Percentiles rank a stretch among this genome's conserved stretches.
Conservation (phyloP, 208 protist species). For the Wallacemonas collosoma region DNA sequence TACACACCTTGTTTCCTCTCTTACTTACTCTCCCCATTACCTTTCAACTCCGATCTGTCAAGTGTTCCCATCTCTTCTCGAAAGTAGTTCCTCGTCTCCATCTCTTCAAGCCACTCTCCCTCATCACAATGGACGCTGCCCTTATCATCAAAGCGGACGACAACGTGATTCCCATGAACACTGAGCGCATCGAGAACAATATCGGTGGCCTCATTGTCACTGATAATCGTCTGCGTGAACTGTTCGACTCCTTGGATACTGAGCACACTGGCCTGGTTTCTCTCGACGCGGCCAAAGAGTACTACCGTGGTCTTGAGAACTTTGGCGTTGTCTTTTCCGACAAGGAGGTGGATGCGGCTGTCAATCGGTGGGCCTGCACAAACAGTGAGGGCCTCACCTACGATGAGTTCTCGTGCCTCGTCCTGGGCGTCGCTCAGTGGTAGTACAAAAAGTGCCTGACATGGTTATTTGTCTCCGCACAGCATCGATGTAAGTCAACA, state of each 20-base stretch:
- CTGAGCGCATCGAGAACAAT: conserved; percentile 56
- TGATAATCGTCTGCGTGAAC: conserved; percentile 54
- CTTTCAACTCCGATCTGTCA: not conserved
- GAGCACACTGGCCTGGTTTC: conserved; percentile 49
- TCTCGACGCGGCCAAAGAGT: conserved; percentile 45
- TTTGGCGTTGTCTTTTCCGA: conserved; percentile 62
- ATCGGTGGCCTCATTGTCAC: conserved; percentile 68
- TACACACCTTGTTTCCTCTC: not conserved
- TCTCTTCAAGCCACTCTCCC: no score
- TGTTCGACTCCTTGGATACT: conserved; percentile 61
- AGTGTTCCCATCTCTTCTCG: no score
- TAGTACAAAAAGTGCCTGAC: conserved; percentile 17
- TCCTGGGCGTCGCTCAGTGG: conserved; percentile 65
- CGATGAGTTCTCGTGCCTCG: conserved; percentile 73
- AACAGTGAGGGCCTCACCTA: conserved; percentile 53
- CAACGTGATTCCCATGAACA: conserved; percentile 12
- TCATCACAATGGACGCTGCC: conserved; percentile 7
- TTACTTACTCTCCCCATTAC: not conserved
- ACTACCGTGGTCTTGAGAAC: conserved; percentile 62
- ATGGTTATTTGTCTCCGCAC: no score
- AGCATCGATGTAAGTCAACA: no score
- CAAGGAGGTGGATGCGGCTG: conserved; percentile 39
- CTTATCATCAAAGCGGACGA: conserved; percentile 14
- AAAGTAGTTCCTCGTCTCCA: no score
- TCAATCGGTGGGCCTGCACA: conserved; percentile 50